Evolutionary conservation across 805 yeast genomes (phyloP).

Genomic region (Metschnikowia sp.): DNA sequence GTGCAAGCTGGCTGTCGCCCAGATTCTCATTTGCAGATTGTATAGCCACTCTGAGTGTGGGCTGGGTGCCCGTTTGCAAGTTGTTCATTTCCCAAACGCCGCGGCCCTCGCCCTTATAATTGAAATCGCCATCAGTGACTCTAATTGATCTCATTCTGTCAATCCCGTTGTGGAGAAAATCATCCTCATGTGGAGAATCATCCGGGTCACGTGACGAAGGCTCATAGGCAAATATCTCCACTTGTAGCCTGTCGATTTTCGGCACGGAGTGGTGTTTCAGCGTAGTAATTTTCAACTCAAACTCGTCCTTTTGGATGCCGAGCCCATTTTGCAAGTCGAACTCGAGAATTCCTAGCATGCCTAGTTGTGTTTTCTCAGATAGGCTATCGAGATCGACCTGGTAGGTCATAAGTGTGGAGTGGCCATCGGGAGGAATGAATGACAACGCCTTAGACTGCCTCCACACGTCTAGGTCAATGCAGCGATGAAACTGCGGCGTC

Average conservation of each 20-base stretch:
- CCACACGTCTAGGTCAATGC: conserved; percentile 60
- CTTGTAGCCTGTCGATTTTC: conserved; percentile 30
- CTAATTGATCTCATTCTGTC: conserved; percentile 53
- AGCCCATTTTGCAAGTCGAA: conserved; percentile 53
- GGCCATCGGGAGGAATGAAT: conserved; percentile 90
- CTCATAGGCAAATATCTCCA: conserved; percentile 25
- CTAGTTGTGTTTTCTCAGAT: conserved; percentile 19
- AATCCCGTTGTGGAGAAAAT: conserved; percentile 12
- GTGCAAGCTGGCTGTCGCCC: no score
- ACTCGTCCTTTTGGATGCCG: conserved; percentile 53
- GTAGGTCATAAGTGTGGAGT: conserved; percentile 59
- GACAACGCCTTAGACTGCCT: conserved; percentile 45
- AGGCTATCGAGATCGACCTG: conserved; percentile 46
- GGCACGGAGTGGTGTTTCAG: conserved; percentile 27
- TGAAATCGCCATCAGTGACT: conserved; percentile 75
- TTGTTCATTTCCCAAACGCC: conserved; percentile 67
- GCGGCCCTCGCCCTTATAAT: conserved; percentile 45
- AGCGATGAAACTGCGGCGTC: conserved; percentile 65
- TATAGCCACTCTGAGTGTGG: conserved; percentile 62
- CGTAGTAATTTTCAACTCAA: conserved; percentile 56
- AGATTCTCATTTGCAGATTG: conserved; percentile 1
- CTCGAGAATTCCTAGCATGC: conserved; percentile 49
- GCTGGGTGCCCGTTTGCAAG: conserved; percentile 60
- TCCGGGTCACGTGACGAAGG: conserved; percentile 9
- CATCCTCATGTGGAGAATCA: not conserved